phyloP scores from a whole-genome alignment of 345 rosid species.

The Camelina sativa region DNA sequence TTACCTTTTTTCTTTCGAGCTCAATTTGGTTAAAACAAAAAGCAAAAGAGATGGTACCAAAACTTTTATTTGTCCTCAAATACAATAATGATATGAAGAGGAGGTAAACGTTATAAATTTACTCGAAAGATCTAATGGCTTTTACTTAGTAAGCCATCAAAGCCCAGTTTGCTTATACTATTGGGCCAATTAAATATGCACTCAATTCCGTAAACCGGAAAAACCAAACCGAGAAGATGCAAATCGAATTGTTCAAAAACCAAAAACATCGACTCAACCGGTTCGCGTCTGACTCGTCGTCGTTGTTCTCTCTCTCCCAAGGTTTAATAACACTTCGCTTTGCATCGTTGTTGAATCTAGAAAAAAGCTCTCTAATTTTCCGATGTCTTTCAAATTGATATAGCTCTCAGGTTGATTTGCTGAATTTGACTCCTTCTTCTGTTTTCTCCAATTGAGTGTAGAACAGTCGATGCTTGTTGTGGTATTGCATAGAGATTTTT shows the following conservation, averaged over 20 bases:
- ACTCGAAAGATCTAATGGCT: neutral
- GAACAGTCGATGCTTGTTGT: neutral
- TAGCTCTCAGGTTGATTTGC: neutral
- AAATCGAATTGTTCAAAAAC: neutral
- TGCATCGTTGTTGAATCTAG: neutral
- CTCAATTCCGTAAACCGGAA: neutral
- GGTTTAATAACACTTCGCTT: neutral
- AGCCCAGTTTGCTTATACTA: neutral
- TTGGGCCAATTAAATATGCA: neutral
- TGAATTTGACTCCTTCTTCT: neutral
- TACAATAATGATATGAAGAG: neutral
- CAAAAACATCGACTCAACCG: neutral
- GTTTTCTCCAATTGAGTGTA: neutral
- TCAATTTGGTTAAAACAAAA: conserved; percentile 15
- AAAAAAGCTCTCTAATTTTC: no score
- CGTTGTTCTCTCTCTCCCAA: neutral
- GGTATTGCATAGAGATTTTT: neutral
- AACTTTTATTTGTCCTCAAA: neutral
- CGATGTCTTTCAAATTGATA: no score
- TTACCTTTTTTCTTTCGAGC: neutral
- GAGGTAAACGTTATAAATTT: neutral
- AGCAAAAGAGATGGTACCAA: conserved; percentile 21
- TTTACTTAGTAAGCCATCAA: neutral
- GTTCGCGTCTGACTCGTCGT: neutral
- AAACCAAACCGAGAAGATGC: neutral